These are phyloP conservation scores for Skeletonema costatum DNA, from an alignment of 108 stramenopile species.

Conservation along the genomic window DNA sequence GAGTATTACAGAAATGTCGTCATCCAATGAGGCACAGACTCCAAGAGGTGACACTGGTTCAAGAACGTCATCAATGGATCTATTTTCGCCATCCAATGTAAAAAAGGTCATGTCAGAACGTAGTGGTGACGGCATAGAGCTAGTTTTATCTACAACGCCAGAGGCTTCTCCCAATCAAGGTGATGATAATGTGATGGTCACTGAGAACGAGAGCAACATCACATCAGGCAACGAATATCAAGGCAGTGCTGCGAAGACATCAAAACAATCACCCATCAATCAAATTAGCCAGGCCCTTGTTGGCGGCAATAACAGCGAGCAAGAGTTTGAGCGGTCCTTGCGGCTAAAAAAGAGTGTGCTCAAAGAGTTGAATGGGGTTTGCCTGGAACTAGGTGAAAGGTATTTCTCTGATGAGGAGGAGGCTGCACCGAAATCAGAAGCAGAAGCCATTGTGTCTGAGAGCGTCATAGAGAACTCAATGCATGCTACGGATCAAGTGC, in stretches of 20 bases:
- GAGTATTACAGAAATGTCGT: neutral
- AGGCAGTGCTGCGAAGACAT: neutral
- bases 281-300: constrained; percentile 34
- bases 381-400: constrained; percentile 18
- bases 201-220: constrained; percentile 7
- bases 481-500: neutral
- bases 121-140: neutral
- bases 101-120: constrained; percentile 17
- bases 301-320: constrained; percentile 10
- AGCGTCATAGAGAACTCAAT: neutral
- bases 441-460: neutral
- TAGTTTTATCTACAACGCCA: neutral
- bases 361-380: constrained; percentile 37
- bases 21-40: neutral
- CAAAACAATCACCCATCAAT: constrained; percentile 11
- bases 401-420: neutral
- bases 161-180: neutral
- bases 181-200: neutral
- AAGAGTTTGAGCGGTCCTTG: constrained; percentile 31
- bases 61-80: neutral
- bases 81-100: constrained; percentile 52
- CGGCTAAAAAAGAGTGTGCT: constrained; percentile 39
- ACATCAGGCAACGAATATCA: neutral
- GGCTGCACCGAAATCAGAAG: neutral
- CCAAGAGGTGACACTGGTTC: neutral